Percentiles rank a stretch among this genome's conserved stretches.
Evolutionary conservation across 768 basidiomycete species (phyloP).

Genomic region (Suillus weaverae): DNA sequence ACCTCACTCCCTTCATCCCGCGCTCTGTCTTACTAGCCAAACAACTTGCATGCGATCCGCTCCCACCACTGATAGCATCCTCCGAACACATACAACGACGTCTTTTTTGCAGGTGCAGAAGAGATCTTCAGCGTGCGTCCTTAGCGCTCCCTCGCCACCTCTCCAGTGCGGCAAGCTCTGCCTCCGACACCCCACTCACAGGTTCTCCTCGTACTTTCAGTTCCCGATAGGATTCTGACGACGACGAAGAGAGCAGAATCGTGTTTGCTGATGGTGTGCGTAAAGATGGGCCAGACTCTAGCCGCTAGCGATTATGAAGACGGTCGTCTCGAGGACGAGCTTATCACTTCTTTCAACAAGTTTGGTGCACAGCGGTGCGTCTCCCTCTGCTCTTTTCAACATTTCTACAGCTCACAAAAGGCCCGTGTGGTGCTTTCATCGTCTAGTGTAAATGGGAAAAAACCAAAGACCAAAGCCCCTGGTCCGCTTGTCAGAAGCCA

Average conservation of each 20-base stretch:
- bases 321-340: conserved; percentile 56
- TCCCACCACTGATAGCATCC: conserved; percentile 66
- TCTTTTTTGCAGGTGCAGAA: conserved; percentile 70
- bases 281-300: conserved; percentile 43
- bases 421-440: conserved; percentile 8
- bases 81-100: conserved; percentile 65
- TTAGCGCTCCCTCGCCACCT: too few species aligned
- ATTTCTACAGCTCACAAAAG: conserved; percentile 73
- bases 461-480: conserved; percentile 36
- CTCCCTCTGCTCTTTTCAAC: conserved; percentile 16
- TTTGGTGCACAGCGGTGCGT: conserved; percentile 88
- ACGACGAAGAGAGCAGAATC: too few species aligned
- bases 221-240: too few species aligned
- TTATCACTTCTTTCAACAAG: conserved; percentile 70
- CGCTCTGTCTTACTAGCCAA: conserved; percentile 49
- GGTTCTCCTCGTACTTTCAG: too few species aligned
- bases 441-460: conserved; percentile 45
- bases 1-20: conserved; percentile 73
- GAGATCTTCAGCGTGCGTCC: too few species aligned
- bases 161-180: too few species aligned
- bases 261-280: conserved; percentile 24
- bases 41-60: conserved; percentile 79
- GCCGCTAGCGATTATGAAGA: conserved; percentile 62
- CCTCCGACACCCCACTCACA: too few species aligned
- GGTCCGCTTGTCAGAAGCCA: conserved; percentile 76